phyloP scores from a whole-genome alignment of 345 rosid species.

The Turritis glabra region DNA sequence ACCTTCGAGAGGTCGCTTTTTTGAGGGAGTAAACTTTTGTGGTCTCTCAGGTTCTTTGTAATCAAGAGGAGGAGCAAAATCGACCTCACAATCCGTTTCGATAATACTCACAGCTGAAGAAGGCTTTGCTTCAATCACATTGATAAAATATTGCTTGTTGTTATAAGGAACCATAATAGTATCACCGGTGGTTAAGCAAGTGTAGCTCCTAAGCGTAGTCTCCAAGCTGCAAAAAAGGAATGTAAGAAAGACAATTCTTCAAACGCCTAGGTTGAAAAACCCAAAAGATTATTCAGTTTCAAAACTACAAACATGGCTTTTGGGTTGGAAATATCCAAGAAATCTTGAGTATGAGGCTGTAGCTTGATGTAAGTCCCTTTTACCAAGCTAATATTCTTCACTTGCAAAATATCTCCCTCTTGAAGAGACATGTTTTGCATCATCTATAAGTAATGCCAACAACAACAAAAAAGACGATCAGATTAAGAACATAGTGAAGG shows the following conservation, averaged over 20 bases:
- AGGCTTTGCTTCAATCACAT: constrained; percentile 70
- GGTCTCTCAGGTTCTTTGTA: constrained; percentile 60
- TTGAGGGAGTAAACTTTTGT: constrained; percentile 26
- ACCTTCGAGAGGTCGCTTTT: constrained; percentile 51
- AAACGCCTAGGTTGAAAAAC: background rate
- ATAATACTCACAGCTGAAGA: constrained; percentile 62
- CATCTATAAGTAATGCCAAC: constrained; percentile 46
- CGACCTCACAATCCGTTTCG: constrained; percentile 78
- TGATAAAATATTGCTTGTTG: constrained; percentile 58
- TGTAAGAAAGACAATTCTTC: background rate
- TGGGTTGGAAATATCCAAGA: constrained; percentile 67
- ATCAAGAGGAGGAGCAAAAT: constrained; percentile 70
- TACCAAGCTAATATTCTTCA: constrained; percentile 50
- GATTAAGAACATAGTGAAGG: background rate
- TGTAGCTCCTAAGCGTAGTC: constrained; percentile 66
- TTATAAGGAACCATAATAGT: constrained; percentile 69
- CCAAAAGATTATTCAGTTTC: background rate
- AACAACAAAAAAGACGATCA: background rate
- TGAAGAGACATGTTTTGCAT: constrained; percentile 69
- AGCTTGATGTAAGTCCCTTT: constrained; percentile 67
- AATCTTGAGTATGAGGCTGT: constrained; percentile 66
- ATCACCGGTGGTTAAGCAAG: constrained; percentile 70
- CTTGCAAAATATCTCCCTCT: constrained; percentile 59
- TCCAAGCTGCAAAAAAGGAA: constrained; percentile 53
- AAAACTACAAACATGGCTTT: constrained; percentile 61